Base-by-base conservation (phyloP, 495 filamentous ascomycete genomes). In the Neurospora intermedia region DNA sequence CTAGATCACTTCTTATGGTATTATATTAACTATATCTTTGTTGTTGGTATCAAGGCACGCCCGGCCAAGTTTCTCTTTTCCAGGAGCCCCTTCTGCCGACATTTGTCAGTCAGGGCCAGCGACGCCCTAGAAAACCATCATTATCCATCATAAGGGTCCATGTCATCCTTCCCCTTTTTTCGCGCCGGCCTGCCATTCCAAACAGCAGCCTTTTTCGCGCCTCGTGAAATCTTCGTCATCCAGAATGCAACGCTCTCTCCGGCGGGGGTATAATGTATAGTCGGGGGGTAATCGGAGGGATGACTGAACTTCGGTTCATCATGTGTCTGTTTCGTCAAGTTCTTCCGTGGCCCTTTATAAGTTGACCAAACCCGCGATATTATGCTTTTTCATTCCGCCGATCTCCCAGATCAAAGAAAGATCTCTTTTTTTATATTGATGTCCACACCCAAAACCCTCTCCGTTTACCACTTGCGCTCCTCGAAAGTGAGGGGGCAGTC, bases 401-500 rank as follows among this genome's bases (percentile, higher is more conserved):
- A 66, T 35, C 54, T 66, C 23, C 48, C 15, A 38, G 27, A 35
- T 66, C 23, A 31, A 10, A 31, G 23, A 15, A 35, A 18, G 27
- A 35, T 66, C 27, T 38, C 54, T 23, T 23, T 73, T 70, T 38
- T 46, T 18, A 38, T 38, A 20, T 23, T 18, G 6, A 8, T 66
- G 27, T 74, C 38, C 70, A 7, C 69, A 62, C 15, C 27, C 41
- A 66, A 54, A 43, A 59, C 43, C n/a, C 3, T 69, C 69, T n/a
- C 23, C 42, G 13, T 74, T 74, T 78, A 84, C 78, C 80, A 84
- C 71, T 83, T 83, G 71, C 83, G 77, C 77, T 84, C 83, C 41
- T 80, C 82, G 72, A 92, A 93, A 0, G 89, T 87, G 76, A 93
- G 83, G 6, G 88, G 90, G 80, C 90, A 92, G 70, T 90, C 88